Evolutionary conservation across 176 grass and related monocot genomes (phyloP), one percentile per base, ranked within the genome.

Genomic region (Echinochloa phyllopogon): DNA sequence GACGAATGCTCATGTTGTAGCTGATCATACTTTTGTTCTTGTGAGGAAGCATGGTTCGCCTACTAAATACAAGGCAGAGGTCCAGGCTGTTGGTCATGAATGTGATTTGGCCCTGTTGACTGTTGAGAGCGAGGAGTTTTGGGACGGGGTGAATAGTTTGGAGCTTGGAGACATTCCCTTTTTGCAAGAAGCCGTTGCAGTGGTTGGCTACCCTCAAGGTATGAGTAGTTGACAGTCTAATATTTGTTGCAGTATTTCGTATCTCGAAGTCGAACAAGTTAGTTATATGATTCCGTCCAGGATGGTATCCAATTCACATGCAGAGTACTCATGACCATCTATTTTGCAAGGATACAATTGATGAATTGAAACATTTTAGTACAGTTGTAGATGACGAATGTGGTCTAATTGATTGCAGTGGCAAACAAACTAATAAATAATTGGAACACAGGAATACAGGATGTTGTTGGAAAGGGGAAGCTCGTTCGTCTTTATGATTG

Each of bases 181-280:
- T 83, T 89, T 98, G 80, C 96, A 98, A 88, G 96, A 98, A 90
- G 96, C 83, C 18, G 93, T 98, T 6, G 96, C 95, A 41, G 96
- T 98, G 64, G 96, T 95, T 77, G 96, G 96, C 23, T 98, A 98
- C 77, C 96, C 93, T 78, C 96, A 98, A 90, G 96, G 96, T 95
- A 89, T 58, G 53, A 70, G 20, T 55, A 65, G 29, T 57, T 80
- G 60, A 13, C 42, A 84, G 37, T 69, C 24, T 18, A 21, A n/a
- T 79, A 77, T 85, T 21, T 21, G 18, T 72, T 78, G 23, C 29
- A 82, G 18, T 43, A 44, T 85, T 90, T 51, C 53, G 4, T 78
- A 69, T 84, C 50, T 77, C 51, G 10, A 69, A 52, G 18, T 72
- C 4, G 40, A 86, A 82, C 24, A 59, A 45, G n/a, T 38, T 82